Percentiles rank a stretch among this genome's conserved stretches.
phyloP scores from a whole-genome alignment of 805 yeast genomes.

The Ogataea trehaloabstinens region DNA sequence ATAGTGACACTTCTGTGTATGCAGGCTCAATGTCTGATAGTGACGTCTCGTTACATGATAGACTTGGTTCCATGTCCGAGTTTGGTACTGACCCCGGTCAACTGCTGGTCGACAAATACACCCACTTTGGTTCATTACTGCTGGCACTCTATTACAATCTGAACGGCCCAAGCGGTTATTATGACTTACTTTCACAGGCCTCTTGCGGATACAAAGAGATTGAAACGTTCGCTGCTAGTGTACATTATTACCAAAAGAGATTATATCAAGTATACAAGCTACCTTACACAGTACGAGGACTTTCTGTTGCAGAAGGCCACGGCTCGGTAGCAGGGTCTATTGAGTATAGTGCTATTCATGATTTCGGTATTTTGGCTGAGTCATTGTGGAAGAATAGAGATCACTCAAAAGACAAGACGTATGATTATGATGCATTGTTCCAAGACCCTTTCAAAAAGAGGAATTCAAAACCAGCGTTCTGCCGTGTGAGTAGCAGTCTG shows the following conservation, averaged over 20 bases:
- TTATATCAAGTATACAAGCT: conserved; percentile 45
- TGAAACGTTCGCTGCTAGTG: conserved; percentile 49
- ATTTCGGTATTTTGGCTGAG: conserved; percentile 16
- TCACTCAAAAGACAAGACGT: background rate
- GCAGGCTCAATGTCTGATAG: background rate
- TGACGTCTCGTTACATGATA: conserved; percentile 35
- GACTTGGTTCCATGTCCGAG: conserved; percentile 46
- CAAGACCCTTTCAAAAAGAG: background rate
- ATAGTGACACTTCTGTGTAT: conserved; percentile 1
- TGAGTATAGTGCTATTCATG: conserved; percentile 43
- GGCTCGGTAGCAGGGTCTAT: conserved; percentile 25
- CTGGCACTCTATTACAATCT: conserved; percentile 47
- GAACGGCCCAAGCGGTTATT: conserved; percentile 41
- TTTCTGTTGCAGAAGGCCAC: conserved; percentile 40
- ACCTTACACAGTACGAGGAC: conserved; percentile 32
- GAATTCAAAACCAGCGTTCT: background rate
- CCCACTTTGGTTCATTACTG: conserved; percentile 42
- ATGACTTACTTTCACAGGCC: conserved; percentile 40
- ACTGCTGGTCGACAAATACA: conserved; percentile 41
- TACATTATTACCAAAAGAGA: conserved; percentile 36
- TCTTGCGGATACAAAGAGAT: conserved; percentile 47
- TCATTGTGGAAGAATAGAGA: conserved; percentile 2
- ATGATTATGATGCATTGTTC: conserved; percentile 3
- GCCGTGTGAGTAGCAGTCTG: background rate
- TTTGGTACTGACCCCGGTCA: conserved; percentile 50